Evolutionary conservation across 768 basidiomycete species (phyloP).

Genomic region (Sporobolomyces pararoseus): DNA sequence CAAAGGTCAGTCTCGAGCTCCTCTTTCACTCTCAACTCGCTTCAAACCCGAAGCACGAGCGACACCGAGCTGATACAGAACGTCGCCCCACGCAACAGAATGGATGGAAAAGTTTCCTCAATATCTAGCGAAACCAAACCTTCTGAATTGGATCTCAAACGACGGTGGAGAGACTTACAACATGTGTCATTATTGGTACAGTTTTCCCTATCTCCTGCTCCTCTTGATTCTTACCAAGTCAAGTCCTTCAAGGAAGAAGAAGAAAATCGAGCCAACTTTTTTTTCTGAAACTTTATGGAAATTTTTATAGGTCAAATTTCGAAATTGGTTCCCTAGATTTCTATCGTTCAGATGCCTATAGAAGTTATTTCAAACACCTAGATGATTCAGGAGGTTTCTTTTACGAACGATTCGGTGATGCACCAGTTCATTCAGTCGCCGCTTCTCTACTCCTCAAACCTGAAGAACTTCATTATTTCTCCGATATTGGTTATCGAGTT

Average conservation of each 20-base stretch:
- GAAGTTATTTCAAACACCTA: conserved; percentile 74
- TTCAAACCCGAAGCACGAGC: too few relatives aligned
- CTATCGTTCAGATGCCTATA: conserved; percentile 78
- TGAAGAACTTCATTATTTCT: conserved; percentile 86
- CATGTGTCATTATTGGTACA: conserved; percentile 53
- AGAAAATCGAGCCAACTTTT: too few relatives aligned
- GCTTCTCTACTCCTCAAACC: conserved; percentile 82
- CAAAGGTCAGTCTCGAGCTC: conserved; percentile 54
- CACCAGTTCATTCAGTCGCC: conserved; percentile 84
- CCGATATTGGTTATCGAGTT: conserved; percentile 76
- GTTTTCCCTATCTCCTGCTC: not conserved
- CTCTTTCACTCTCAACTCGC: not conserved
- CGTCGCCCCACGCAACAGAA: too few relatives aligned
- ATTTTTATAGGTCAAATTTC: conserved; percentile 87
- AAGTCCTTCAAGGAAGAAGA: too few relatives aligned
- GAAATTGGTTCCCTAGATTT: conserved; percentile 81
- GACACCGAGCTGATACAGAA: too few relatives aligned
- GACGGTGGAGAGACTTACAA: conserved; percentile 70
- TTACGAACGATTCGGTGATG: conserved; percentile 65
- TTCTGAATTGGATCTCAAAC: conserved; percentile 70
- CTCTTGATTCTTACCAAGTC: too few relatives aligned
- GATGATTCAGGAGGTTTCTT: conserved; percentile 69
- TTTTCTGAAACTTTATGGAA: too few relatives aligned
- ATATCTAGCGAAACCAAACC: conserved; percentile 62
- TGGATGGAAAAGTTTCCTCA: conserved; percentile 65